A percentile compares a stretch with the other conserved stretches of the same genome.
Evolutionary conservation across 2,329 filamentous ascomycete species (phyloP).

Genomic region (Chaetomium globosum): DNA sequence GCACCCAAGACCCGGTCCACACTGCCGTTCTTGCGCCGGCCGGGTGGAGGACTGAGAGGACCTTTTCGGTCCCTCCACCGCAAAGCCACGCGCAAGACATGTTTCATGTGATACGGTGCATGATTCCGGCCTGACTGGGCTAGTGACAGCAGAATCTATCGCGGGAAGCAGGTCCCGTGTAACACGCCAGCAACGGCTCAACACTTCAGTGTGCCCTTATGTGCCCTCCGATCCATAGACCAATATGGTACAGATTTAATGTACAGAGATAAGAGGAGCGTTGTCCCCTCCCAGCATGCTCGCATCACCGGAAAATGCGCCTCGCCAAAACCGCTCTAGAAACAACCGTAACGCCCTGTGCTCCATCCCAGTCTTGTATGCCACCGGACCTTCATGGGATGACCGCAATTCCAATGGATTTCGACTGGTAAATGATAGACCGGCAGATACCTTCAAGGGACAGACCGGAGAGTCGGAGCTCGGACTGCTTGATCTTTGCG

Average conservation of each 20-base stretch:
- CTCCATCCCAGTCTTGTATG: constrained; percentile 6
- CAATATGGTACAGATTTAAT: constrained; percentile 20
- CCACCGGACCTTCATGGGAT: constrained; percentile 53
- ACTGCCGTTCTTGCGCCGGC: not conserved
- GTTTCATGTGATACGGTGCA: not conserved
- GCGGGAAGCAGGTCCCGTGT: not conserved
- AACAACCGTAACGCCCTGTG: constrained; percentile 35
- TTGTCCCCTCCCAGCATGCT: not conserved
- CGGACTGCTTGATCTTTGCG: constrained; percentile 88
- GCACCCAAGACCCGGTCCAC: constrained; percentile 13
- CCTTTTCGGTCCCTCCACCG: not conserved
- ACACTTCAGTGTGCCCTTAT: not conserved
- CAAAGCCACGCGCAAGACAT: not conserved
- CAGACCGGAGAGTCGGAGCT: constrained; percentile 72
- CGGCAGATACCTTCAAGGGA: constrained; percentile 71
- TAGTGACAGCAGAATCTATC: not conserved
- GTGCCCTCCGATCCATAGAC: not conserved
- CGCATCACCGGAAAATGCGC: constrained; percentile 6
- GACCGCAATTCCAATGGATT: constrained; percentile 73
- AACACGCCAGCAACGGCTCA: not conserved
- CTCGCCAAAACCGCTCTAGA: constrained; percentile 22
- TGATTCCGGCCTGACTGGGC: not conserved
- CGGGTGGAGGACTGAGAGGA: not conserved
- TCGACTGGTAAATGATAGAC: constrained; percentile 73
- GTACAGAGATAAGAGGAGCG: constrained; percentile 14